phyloP scores from a whole-genome alignment of 768 basidiomycete species.

The Boletus reticulatus region DNA sequence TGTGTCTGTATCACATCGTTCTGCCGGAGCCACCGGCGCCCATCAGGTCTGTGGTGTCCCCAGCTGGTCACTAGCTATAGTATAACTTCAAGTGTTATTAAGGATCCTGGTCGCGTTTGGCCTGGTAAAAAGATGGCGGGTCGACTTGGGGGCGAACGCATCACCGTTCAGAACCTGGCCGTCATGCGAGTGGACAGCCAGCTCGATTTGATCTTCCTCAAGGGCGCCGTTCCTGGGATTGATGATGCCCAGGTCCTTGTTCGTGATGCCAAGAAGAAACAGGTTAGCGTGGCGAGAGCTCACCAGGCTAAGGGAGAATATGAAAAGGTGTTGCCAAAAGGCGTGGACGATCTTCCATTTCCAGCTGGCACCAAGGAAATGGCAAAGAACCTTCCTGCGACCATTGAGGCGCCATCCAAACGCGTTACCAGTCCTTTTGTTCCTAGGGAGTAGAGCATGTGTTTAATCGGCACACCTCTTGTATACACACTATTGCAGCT shows the following conservation, averaged over 20 bases:
- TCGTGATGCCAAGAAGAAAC: constrained; percentile 87
- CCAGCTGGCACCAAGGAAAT: constrained; percentile 84
- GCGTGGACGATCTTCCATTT: constrained; percentile 85
- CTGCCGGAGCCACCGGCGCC: constrained; percentile 89
- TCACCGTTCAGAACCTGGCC: constrained; percentile 83
- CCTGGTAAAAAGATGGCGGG: constrained; percentile 99
- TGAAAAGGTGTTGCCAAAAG: constrained; percentile 77
- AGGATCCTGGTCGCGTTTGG: constrained; percentile 96
- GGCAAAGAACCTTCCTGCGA: constrained; percentile 60
- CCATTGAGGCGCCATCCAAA: constrained; percentile 70
- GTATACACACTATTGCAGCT: constrained; percentile 1
- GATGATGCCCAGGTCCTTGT: constrained; percentile 87
- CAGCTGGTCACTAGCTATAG: not conserved
- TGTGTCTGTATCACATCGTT: constrained; percentile 92
- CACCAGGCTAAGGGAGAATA: constrained; percentile 70
- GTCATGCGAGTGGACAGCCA: constrained; percentile 85
- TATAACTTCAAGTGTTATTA: constrained; percentile 5
- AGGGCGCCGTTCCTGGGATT: constrained; percentile 87
- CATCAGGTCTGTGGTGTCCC: constrained; percentile 67
- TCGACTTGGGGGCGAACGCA: constrained; percentile 79
- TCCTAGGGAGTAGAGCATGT: constrained; percentile 55
- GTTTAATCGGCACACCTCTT: constrained; percentile 2
- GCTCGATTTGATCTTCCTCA: constrained; percentile 87
- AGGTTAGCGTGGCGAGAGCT: constrained; percentile 56
- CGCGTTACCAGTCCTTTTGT: constrained; percentile 79